Conservation (phyloP, 2,329 filamentous ascomycete species). For the Trichoderma pleuroti region DNA sequence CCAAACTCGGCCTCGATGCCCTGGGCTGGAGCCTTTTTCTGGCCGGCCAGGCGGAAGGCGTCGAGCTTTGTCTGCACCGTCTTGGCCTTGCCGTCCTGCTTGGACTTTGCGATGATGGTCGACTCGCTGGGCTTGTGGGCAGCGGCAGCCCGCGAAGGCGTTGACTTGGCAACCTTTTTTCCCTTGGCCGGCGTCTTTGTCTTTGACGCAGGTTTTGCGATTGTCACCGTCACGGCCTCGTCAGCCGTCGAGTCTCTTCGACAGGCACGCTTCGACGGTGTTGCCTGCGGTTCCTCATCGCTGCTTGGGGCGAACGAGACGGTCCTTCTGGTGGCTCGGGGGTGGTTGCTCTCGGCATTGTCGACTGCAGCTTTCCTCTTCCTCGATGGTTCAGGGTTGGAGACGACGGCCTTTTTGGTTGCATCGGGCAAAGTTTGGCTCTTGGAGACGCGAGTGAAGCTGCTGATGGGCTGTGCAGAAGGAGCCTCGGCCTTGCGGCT, state of each 20-base stretch:
- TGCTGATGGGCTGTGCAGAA: slow-evolving; percentile 36
- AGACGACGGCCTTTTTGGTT: slow-evolving; percentile 36
- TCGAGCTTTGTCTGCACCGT: slow-evolving; percentile 38
- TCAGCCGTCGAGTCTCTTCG: slow-evolving; percentile 25
- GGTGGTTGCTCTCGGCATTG: slow-evolving; percentile 27
- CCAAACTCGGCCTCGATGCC: slow-evolving; percentile 38
- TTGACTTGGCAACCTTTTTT: slow-evolving; percentile 31
- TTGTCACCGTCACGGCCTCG: background rate
- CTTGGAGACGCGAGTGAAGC: slow-evolving; percentile 49
- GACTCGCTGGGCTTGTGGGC: slow-evolving; percentile 32
- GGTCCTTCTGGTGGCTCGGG: slow-evolving; percentile 27
- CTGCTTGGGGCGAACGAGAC: slow-evolving; percentile 35
- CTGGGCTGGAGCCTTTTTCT: slow-evolving; percentile 28
- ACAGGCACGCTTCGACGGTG: slow-evolving; percentile 30
- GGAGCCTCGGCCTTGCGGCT: slow-evolving; percentile 21
- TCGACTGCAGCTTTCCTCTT: slow-evolving; percentile 38
- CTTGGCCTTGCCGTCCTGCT: slow-evolving; percentile 28
- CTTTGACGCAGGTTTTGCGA: slow-evolving; percentile 7
- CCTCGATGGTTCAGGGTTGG: slow-evolving; percentile 28
- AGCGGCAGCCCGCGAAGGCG: slow-evolving; percentile 29
- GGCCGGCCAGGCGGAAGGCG: slow-evolving; percentile 34
- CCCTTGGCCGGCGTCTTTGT: slow-evolving; percentile 26
- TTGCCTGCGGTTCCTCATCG: slow-evolving; percentile 27
- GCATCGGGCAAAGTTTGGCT: slow-evolving; percentile 26
- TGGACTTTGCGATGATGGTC: slow-evolving; percentile 33